A percentile compares a stretch with the other conserved stretches of the same genome.
These are phyloP conservation scores for Yamadazyma pseudoaaseri DNA, from an alignment of 1,139 yeast species.

Conservation along the genomic window DNA sequence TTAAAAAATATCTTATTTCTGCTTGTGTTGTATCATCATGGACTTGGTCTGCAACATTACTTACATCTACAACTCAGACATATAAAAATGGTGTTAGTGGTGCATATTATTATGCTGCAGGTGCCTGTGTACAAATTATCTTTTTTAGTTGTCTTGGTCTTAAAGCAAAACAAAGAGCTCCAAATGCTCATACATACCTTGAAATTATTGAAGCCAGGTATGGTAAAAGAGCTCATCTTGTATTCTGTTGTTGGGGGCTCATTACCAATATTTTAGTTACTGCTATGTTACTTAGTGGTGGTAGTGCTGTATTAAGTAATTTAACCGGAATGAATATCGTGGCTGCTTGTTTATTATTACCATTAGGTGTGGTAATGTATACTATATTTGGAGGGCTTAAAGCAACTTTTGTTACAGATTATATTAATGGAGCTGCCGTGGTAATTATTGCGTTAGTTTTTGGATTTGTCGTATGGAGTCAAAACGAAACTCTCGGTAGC, in stretches of 20 bases:
- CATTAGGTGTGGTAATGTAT: constrained; percentile 79
- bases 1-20: constrained; percentile 76
- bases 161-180: constrained; percentile 56
- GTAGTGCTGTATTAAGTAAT: constrained; percentile 73
- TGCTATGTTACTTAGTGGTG: constrained; percentile 85
- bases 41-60: constrained; percentile 92
- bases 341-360: constrained; percentile 79
- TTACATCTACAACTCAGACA: constrained; percentile 76
- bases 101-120: constrained; percentile 48
- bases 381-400: constrained; percentile 88
- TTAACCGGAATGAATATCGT: constrained; percentile 81
- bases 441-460: constrained; percentile 60
- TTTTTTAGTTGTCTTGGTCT: constrained; percentile 54
- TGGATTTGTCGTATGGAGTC: constrained; percentile 64
- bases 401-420: constrained; percentile 88
- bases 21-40: constrained; percentile 89
- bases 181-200: constrained; percentile 56
- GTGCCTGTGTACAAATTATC: constrained; percentile 54
- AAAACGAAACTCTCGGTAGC: constrained; percentile 64
- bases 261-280: constrained; percentile 88
- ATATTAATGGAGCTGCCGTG: constrained; percentile 68
- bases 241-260: constrained; percentile 73
- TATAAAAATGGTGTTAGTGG: constrained; percentile 73
- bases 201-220: constrained; percentile 54
- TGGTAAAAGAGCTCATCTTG: constrained; percentile 60